These are phyloP conservation scores for Backusella macrospora DNA, from an alignment of 192 early-diverging fungal genomes.

Conservation along the genomic window DNA sequence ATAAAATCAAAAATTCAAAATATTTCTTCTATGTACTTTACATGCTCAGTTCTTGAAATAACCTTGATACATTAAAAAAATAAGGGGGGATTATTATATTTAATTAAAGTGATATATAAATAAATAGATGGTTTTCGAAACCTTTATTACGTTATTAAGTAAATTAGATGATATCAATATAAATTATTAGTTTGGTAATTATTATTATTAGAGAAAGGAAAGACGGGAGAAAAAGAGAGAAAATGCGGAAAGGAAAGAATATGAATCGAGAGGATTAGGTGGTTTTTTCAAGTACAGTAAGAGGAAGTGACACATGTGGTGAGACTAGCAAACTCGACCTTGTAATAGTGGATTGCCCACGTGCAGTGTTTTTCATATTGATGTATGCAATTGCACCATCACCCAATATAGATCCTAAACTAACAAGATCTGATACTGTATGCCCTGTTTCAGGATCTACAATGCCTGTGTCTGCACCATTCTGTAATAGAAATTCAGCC, in stretches of 20 bases:
- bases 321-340: constrained; percentile 8
- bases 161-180: neutral
- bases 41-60: too few species aligned
- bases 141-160: neutral
- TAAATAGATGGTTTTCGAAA: too few species aligned
- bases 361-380: constrained; percentile 29
- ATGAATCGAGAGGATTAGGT: neutral
- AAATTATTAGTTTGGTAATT: neutral
- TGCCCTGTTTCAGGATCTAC: constrained; percentile 29
- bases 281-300: neutral
- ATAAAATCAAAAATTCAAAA: too few species aligned
- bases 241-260: neutral
- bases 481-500: constrained; percentile 68
- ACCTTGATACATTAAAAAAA: too few species aligned
- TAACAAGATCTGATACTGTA: constrained; percentile 30
- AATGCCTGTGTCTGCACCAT: constrained; percentile 50
- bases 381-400: constrained; percentile 36
- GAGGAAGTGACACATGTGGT: neutral
- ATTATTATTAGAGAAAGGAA: too few species aligned
- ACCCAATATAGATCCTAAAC: constrained; percentile 12
- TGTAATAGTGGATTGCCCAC: constrained; percentile 26
- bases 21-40: too few species aligned
- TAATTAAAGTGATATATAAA: too few species aligned
- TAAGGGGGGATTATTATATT: too few species aligned
- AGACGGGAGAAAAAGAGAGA: too few species aligned